Conservation (phyloP, 805 yeast genomes). For the Starmerella apicola region DNA sequence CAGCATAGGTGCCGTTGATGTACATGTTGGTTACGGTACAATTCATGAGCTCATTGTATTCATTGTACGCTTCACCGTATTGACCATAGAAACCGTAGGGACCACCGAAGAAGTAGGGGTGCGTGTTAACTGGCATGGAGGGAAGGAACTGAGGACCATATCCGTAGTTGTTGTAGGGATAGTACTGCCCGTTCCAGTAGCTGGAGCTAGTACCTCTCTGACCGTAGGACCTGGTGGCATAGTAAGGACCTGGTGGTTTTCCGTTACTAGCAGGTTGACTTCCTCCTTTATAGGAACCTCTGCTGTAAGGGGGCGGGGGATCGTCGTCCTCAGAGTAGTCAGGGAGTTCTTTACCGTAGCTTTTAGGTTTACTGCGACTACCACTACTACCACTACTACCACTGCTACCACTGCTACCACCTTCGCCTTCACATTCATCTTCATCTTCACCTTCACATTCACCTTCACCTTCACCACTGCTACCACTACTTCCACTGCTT, state of each 20-base stretch:
- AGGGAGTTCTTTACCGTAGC: not conserved
- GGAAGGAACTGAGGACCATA: not conserved
- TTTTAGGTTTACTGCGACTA: not conserved
- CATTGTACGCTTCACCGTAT: not conserved
- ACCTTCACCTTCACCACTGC: not conserved
- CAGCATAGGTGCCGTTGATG: not conserved
- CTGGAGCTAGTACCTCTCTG: not conserved
- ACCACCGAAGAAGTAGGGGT: not conserved
- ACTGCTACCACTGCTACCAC: not conserved
- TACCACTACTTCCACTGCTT: not conserved
- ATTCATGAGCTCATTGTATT: not conserved
- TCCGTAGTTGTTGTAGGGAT: slow-evolving; percentile 1
- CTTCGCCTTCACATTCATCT: not conserved
- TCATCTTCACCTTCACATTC: too few species aligned
- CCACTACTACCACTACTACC: not conserved
- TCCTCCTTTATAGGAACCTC: too few species aligned
- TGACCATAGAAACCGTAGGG: slow-evolving; percentile 1
- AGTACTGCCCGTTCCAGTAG: slow-evolving; percentile 6
- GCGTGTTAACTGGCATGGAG: too few species aligned
- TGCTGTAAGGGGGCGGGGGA: slow-evolving; percentile 2
- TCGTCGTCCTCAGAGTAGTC: not conserved
- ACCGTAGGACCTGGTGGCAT: slow-evolving; percentile 1
- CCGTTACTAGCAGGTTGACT: not conserved
- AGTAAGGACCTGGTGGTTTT: not conserved
- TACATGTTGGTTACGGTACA: not conserved